These are phyloP conservation scores for Corymbia calophylla DNA, from an alignment of 441 rosid species.

Conservation along the genomic window DNA sequence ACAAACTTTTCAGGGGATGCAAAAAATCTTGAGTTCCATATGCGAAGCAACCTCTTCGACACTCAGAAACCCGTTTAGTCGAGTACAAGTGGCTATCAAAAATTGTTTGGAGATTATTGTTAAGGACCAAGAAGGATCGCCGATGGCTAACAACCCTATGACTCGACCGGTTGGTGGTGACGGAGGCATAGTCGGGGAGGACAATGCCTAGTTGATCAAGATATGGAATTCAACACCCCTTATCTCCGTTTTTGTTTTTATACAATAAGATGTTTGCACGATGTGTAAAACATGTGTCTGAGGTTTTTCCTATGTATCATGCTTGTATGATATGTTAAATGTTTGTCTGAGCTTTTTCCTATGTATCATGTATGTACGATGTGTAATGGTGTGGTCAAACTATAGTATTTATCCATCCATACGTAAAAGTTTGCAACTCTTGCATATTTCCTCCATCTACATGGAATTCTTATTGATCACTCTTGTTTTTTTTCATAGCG, in stretches of 20 bases:
- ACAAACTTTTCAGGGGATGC: neutral
- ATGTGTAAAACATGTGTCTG: rapidly evolving
- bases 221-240: neutral
- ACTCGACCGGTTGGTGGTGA: neutral
- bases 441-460: neutral
- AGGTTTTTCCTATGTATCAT: neutral
- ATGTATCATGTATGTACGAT: no score
- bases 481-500: neutral
- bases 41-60: neutral
- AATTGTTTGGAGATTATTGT: neutral
- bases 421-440: neutral
- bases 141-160: neutral
- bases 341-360: neutral
- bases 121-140: neutral
- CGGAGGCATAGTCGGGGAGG: neutral
- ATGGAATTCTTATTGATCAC: neutral
- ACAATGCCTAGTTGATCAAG: neutral
- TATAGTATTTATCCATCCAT: neutral
- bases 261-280: neutral
- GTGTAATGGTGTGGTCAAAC: neutral
- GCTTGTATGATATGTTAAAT: no score
- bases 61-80: neutral
- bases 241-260: neutral
- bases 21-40: neutral
- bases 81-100: neutral